These are phyloP conservation scores for Stephania cephalantha DNA, from an alignment of 164 flowering plant genomes.

Conservation along the genomic window DNA sequence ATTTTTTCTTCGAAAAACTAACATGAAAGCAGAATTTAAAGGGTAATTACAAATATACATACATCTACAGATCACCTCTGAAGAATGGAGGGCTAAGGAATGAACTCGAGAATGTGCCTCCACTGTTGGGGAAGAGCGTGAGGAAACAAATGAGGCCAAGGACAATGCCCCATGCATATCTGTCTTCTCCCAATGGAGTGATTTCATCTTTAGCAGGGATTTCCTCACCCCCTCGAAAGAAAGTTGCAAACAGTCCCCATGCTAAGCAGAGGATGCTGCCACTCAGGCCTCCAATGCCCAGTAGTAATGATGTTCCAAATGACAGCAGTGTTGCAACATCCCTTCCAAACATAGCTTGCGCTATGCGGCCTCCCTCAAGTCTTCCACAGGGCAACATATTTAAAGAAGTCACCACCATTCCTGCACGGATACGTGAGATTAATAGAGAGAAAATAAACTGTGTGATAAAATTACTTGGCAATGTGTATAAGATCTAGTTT, in stretches of 20 bases:
- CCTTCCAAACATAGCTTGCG: conserved; percentile 91
- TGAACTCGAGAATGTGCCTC: conserved; percentile 87
- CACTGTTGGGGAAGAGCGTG: conserved; percentile 86
- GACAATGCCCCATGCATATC: conserved; percentile 77
- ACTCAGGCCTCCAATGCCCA: conserved; percentile 83
- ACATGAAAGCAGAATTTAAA: no score
- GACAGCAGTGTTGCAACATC: conserved; percentile 60
- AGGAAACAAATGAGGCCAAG: conserved; percentile 79
- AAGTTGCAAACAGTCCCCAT: conserved; percentile 92
- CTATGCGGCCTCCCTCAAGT: conserved; percentile 95
- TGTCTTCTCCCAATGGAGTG: conserved; percentile 73
- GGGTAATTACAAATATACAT: no score
- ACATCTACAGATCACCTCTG: conserved; percentile 57
- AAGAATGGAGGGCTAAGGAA: conserved; percentile 66
- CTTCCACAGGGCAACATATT: conserved; percentile 88
- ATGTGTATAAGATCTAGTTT: neutral
- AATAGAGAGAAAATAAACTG: neutral
- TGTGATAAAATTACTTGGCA: neutral
- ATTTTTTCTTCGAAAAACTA: no score
- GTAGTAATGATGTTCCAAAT: conserved; percentile 66
- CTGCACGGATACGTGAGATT: conserved; percentile 25
- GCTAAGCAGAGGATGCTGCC: conserved; percentile 92
- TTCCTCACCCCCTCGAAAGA: conserved; percentile 95
- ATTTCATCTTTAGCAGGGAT: conserved; percentile 87
- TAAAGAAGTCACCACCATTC: conserved; percentile 94